These are phyloP conservation scores for Fusarium nelsonii DNA, from an alignment of 2,329 filamentous ascomycete genomes.

Conservation along the genomic window DNA sequence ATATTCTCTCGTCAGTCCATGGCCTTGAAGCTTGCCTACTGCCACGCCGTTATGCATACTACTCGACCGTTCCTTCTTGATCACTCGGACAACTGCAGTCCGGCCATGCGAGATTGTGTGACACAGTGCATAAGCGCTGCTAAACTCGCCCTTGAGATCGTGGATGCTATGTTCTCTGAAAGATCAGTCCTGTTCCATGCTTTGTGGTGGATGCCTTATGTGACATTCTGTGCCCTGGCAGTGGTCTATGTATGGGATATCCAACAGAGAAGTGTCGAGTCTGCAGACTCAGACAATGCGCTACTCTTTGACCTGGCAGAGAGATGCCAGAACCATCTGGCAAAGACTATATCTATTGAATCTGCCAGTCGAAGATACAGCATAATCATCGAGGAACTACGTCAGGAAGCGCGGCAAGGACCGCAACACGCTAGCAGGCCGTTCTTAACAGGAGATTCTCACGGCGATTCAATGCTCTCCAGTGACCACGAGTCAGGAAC, in stretches of 20 bases:
- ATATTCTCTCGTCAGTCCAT: conserved; percentile 63
- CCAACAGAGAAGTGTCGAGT: conserved; percentile 33
- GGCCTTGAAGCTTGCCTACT: conserved; percentile 66
- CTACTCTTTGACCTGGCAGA: conserved; percentile 43
- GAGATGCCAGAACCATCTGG: conserved; percentile 28
- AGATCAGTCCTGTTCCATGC: conserved; percentile 56
- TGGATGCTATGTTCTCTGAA: conserved; percentile 56
- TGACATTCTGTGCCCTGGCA: conserved; percentile 66
- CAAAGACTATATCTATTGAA: conserved; percentile 16
- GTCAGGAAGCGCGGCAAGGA: conserved; percentile 14
- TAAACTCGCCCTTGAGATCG: conserved; percentile 55
- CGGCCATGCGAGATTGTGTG: conserved; percentile 46
- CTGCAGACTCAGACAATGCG: conserved; percentile 2
- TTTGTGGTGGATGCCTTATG: conserved; percentile 67
- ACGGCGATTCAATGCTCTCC: conserved; percentile 6
- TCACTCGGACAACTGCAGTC: conserved; percentile 35
- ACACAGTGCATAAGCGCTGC: conserved; percentile 56
- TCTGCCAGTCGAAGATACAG: conserved; percentile 27
- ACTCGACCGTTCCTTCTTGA: conserved; percentile 66
- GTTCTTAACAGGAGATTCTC: background rate
- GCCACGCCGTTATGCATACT: conserved; percentile 67
- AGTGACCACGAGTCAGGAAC: conserved; percentile 13
- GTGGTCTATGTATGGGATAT: conserved; percentile 65
- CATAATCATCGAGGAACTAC: conserved; percentile 30
- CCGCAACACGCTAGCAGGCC: conserved; percentile 16